Percentiles rank a stretch among this genome's conserved stretches.
Conservation (phyloP, 768 basidiomycete species). For the Leccinum boreale region DNA sequence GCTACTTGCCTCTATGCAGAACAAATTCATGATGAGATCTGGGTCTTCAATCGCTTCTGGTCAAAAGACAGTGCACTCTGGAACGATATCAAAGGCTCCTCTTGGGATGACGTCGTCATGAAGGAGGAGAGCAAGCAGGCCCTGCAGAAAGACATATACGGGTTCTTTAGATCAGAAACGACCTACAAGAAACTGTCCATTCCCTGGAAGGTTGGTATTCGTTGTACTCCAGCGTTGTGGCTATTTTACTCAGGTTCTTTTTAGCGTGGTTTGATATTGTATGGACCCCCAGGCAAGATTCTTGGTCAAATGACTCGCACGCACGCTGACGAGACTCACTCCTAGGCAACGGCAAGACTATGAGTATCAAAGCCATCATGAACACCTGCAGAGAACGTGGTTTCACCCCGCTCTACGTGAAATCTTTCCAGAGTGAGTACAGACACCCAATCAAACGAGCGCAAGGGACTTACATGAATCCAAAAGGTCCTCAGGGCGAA, state of each 20-base stretch:
- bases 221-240: background rate
- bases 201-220: conserved; percentile 68
- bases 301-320: background rate
- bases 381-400: conserved; percentile 61
- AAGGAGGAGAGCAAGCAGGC: conserved; percentile 64
- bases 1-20: conserved; percentile 50
- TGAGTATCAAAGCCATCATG: conserved; percentile 81
- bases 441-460: background rate
- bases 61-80: conserved; percentile 58
- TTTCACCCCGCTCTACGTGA: conserved; percentile 75
- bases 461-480: conserved; percentile 6
- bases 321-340: background rate
- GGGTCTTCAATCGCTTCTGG: conserved; percentile 77
- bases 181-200: conserved; percentile 73
- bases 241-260: background rate
- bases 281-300: conserved; percentile 68
- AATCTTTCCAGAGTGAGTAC: conserved; percentile 65
- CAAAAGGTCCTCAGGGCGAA: conserved; percentile 54
- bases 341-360: conserved; percentile 79
- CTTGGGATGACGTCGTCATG: conserved; percentile 75
- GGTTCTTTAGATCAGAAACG: conserved; percentile 74
- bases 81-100: conserved; percentile 56
- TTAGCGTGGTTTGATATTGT: conserved; percentile 78
- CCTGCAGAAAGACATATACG: conserved; percentile 70
- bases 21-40: conserved; percentile 64